Evolutionary conservation across 495 filamentous ascomycete genomes (phyloP), one percentile per base, ranked within the genome.

Genomic region (Niebla homalea): DNA sequence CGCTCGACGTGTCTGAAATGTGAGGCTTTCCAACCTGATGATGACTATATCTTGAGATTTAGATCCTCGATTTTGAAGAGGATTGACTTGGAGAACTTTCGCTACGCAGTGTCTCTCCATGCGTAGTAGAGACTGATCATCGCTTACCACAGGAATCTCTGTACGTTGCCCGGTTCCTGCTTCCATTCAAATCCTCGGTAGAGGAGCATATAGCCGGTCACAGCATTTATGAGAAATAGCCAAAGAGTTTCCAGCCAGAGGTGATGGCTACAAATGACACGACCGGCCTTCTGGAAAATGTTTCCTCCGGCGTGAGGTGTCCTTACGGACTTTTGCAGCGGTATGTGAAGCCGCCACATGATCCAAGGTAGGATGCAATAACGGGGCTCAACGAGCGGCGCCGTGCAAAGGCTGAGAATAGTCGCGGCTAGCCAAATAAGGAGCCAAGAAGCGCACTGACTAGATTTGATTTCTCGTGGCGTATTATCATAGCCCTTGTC

Each of bases 291-390:
- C 19, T 35, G 4, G 3, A 43, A 19, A 19, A 15, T 15, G 29
- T 52, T 48, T 21, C 64, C 62, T 26, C 61, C 61, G 18, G 26
- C 4, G 54, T 53, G 7, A 15, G 51, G 35, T 2, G 54, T 55
- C 8, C 59, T 59, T 32, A 52, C 46, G 10, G 68, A 68, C 40
- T 63, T 57, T 48, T 60, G 32, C 14, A 65, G 57, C 6, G 84
- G 84, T 0, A 96, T 65, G 63, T 94, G 79, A 12, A 95, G 66
- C 8, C 93, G 73, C 86, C 88, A 98, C 60, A 96, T 78, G 23
- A 95, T 77, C 92, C 92, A 98, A 0, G 89, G 89, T 3, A 94
- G 71, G 60, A 97, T 90, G 61, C 93, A 90, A 61, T 98, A 98
- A 4, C 92, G 76, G 2, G 89, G 89, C 59, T 98, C 92, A 11